Base-by-base conservation (phyloP, 75 land plant species). In the Picea glauca region DNA sequence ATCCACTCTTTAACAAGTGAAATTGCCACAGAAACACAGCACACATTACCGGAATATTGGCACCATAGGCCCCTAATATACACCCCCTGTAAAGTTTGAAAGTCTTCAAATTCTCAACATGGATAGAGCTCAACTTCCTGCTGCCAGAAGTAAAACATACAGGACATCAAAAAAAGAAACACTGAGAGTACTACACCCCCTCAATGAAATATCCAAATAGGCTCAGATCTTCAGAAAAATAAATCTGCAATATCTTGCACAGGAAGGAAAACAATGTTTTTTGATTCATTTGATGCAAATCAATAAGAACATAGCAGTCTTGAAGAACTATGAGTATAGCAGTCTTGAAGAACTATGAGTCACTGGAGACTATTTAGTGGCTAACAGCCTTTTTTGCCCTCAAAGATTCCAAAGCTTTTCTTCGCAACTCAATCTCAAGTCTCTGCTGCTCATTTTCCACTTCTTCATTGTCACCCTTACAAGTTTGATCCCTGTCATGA, bases 331-430 rank as follows among this genome's bases (percentile, higher is more conserved):
- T 56, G 32, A 26, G 76, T 35, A 26, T 26, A 40, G 43, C 43
- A 38, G 72, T 38, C 72, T 68, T 68, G 21, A 18, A 7, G 35
- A 20, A 38, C 46, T 40, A 74, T 56, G 32, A 26, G 76, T 35
- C 76, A 74, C 58, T 30, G 14, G 56, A 80, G 23, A 2, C 60
- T 56, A 60, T 38, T 85, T 70, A 92, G 81, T 72, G 85, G 78
- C 81, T 65, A 43, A 85, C 79, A 77, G 80, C 91, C 85, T 86
- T 95, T 86, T 88, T 95, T 54, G 98, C 96, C 70, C 87, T 85
- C 46, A 95, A 76, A 12, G 94, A 88, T 80, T 95, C 92, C 15
- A 95, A 86, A 20, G 98, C 98, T 85, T 93, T 95, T 35, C 90
- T 88, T 57, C 98, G 80, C 35, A 95, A 81, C 76, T 92, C 92